Evolutionary conservation across 1,139 yeast genomes (phyloP), one percentile per base, ranked within the genome.

Genomic region (Pichia sp.): DNA sequence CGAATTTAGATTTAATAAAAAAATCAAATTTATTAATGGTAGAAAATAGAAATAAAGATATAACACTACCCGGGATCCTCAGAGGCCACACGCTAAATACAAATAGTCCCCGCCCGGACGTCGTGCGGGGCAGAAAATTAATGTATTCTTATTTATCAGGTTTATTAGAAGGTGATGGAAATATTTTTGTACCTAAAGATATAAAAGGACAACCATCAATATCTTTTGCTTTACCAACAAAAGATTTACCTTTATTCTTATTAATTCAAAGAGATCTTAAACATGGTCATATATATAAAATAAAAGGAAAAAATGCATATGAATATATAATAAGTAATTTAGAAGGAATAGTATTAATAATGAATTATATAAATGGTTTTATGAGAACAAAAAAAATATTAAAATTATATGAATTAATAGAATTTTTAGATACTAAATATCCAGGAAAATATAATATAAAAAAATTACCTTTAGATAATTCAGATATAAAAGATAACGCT

Each of bases 41-140:
- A 30, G 36, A 30, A 30, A 30, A 30, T 30, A 30, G n/a, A 13
- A 13, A 30, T 30, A 30, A 30, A 30, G 36, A 30, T 30, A 30
- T 30, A 30, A 30, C 36, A 30, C 36, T 30, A 30, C 36, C 36
- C 36, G 34, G 45, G 45, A 42, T 42, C 45, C 31, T 25, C 45
- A 42, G 45, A 42, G 45, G 45, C 45, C 45, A 42, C 30, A 42
- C 31, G 45, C 45, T 42, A 42, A 42, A 42, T 42, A 42, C 31
- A 26, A 42, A 42, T 42, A 42, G n/a, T n/a, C n/a, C n/a, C n/a
- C n/a, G n/a, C n/a, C n/a, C n/a, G n/a, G n/a, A n/a, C n/a, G n/a
- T n/a, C n/a, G n/a, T n/a, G n/a, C n/a, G n/a, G n/a, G n/a, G n/a
- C n/a, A n/a, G 36, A 30, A 30, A 30, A 30, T 30, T 30, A 30